Base-by-base conservation (phyloP, 75 land plant species). In the Adiantum capillusveneris region DNA sequence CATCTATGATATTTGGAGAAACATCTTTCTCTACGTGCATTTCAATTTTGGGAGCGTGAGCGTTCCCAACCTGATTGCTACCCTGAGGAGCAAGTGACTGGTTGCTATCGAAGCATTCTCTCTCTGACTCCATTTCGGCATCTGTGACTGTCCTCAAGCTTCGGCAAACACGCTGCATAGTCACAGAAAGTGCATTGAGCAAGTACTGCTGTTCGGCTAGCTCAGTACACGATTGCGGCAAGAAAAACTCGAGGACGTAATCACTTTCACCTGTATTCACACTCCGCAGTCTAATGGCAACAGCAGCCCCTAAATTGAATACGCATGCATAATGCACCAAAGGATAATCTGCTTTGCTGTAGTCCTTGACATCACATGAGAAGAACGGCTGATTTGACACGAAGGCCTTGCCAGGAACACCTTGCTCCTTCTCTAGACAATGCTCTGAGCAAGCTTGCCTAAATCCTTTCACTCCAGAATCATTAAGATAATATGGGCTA, bases 401-500 rank as follows among this genome's bases (percentile, higher is more conserved):
- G 51, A 82, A 83, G 12, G 95, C 95, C 44, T 55, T 74, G 18
- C 97, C 97, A 30, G 68, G 81, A 39, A 92, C 76, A 30, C 90
- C 95, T 64, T 88, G 90, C 20, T 82, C 90, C 62, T 65, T 79
- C 24, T 82, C 57, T 46, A 92, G 54, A 53, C 67, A 76, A 29
- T 92, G 84, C 67, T 92, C 95, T 34, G 88, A 71, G 67, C 95
- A 92, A 7, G 97, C 95, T 30, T 72, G 82, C 26, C 78, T 82
- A 55, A 92, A 92, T 17, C 75, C 90, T 63, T 20, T 31, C 25
- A 80, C 61, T 22, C 20, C 13, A 12, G 62, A 50, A 65, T 92
- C 89, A n/a, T 60, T 74, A 19, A 79, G 67, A 55, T 71, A 70
- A 63, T 74, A 89, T 49, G 95, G 90, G 25, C 62, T 72, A 53